Evolutionary conservation across 805 yeast genomes (phyloP).

Genomic region (Saccharomycopsis sp.): DNA sequence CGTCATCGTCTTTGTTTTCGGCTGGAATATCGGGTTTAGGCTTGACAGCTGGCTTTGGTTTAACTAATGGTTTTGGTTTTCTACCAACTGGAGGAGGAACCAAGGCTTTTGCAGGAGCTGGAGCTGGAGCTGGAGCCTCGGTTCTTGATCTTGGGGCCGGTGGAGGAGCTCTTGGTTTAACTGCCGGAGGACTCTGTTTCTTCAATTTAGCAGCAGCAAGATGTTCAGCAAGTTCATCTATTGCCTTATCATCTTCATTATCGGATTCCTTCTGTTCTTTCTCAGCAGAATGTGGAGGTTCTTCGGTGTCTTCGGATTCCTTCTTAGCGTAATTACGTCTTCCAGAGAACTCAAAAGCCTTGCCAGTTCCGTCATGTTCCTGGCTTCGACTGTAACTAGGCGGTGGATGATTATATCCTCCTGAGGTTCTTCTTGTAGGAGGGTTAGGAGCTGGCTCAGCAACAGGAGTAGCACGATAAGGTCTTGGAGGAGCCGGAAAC

Average conservation of each 20-base stretch:
- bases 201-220: neutral
- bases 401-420: slow-evolving; percentile 13
- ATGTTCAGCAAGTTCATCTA: neutral
- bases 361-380: neutral
- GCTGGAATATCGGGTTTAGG: slow-evolving; percentile 1
- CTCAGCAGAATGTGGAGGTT: neutral
- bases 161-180: neutral
- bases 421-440: neutral
- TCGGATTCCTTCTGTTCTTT: neutral
- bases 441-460: neutral
- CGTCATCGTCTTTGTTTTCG: neutral
- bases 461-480: slow-evolving; percentile 9
- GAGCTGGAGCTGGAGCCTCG: neutral
- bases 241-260: neutral
- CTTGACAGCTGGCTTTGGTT: neutral
- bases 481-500: slow-evolving; percentile 21
- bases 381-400: slow-evolving; percentile 6
- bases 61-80: neutral
- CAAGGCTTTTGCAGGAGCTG: neutral
- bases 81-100: neutral
- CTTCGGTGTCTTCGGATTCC: neutral
- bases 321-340: neutral
- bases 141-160: neutral
- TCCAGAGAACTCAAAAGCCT: slow-evolving; percentile 4
- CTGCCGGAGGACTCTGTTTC: neutral